These are phyloP conservation scores for Cenchrus purpureus DNA, from an alignment of 176 grass and related monocot species.

Conservation along the genomic window DNA sequence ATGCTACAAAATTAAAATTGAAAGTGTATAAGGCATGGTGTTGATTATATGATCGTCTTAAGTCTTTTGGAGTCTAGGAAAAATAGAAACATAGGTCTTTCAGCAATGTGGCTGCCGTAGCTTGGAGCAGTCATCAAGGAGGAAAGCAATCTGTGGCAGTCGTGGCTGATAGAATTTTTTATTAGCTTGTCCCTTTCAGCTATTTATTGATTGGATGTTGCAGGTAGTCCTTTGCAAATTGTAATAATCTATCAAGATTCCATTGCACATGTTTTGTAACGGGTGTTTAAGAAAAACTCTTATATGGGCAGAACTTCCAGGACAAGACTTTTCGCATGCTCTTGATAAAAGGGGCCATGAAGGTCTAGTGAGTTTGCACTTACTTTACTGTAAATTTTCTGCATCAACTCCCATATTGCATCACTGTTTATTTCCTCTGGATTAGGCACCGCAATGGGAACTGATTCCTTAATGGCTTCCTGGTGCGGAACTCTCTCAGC, in stretches of 20 bases:
- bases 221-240: not conserved
- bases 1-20: too few relatives aligned
- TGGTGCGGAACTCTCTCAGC: not conserved
- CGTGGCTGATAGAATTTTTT: not conserved
- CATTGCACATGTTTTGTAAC: not conserved
- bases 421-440: constrained; percentile 1
- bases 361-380: not conserved
- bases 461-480: not conserved
- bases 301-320: not conserved
- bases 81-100: not conserved
- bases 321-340: not conserved
- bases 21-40: too few relatives aligned
- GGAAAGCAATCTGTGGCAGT: not conserved
- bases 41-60: not conserved
- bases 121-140: not conserved
- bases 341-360: not conserved
- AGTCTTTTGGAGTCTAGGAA: not conserved
- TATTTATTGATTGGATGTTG: not conserved
- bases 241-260: not conserved
- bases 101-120: not conserved
- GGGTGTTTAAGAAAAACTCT: not conserved
- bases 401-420: not conserved
- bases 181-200: not conserved
- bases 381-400: not conserved
- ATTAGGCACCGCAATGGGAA: not conserved